Base-by-base conservation (phyloP, 2,329 filamentous ascomycete species). In the Decorospora gaudefroyi region DNA sequence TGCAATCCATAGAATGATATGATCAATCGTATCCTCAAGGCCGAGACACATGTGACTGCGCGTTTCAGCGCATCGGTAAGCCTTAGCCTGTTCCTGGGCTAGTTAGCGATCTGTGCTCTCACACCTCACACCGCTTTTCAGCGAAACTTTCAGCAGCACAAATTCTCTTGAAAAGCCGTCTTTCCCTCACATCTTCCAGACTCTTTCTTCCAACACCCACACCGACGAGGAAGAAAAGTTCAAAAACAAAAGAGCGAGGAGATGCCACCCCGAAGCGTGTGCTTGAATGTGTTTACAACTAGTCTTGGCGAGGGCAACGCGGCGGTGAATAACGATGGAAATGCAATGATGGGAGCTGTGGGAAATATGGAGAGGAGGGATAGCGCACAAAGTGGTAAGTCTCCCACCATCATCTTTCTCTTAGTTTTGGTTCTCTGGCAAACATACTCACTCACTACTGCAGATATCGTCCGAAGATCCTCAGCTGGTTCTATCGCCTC, bases 101-200 rank as follows among this genome's bases (percentile, higher is more conserved):
- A 66, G 62, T 57, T 56, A 43, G 45, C 46, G 56, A 61, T 62
- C 64, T 53, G 64, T 63, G 64, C 63, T 51, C 56, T 54, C 44
- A 62, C 61, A 64, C 60, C 63, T 65, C 64, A 67, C 63, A 69
- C 65, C 64, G 64, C 65, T 67, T 65, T 65, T 69, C 62, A 61
- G 38, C 40, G 49, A 57, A 58, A 55, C 52, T 62, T 61, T 59
- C 21, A 43, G 48, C 55, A 44, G 47, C 49, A 51, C 53, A 48
- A 48, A 52, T 55, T 57, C 59, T 52, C 56, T 61, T 58, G 55
- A 62, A 59, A 53, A 54, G 53, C 56, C 47, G 35, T 42, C 32
- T 46, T 34, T 41, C 52, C 48, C 56, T 49, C 48, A 44, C 19
- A 21, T 27, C 43, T 21, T 32, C 23, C 15, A 35, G 40, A 35